These are phyloP conservation scores for Amaranthus tricolor DNA, from an alignment of 179 eudicot species.

Conservation along the genomic window DNA sequence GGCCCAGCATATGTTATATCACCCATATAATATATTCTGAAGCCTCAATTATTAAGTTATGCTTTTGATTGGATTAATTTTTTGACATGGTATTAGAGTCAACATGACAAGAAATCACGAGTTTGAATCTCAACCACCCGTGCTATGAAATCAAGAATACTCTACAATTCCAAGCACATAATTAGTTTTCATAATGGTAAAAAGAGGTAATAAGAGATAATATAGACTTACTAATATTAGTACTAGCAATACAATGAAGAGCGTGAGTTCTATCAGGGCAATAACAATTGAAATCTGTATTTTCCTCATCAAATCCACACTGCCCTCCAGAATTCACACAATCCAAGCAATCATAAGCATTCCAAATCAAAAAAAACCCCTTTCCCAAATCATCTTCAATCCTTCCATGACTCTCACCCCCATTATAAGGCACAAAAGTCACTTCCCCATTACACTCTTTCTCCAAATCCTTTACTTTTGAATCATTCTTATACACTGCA, in stretches of 20 bases:
- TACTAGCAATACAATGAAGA: constrained; percentile 13
- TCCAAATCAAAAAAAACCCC: constrained; percentile 26
- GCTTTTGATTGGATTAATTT: too few species aligned
- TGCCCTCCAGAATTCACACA: constrained; percentile 22
- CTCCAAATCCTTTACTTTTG: constrained; percentile 13
- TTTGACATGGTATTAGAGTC: too few species aligned
- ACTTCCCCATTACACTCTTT: constrained; percentile 15
- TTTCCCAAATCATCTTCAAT: constrained; percentile 7
- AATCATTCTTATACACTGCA: constrained; percentile 18
- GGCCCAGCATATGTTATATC: too few species aligned
- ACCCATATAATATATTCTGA: too few species aligned
- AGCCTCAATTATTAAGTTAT: too few species aligned
- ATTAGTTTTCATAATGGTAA: too few species aligned
- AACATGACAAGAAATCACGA: too few species aligned
- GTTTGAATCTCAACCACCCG: too few species aligned
- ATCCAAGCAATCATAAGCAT: constrained; percentile 22
- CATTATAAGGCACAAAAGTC: constrained; percentile 18
- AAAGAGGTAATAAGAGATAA: too few species aligned
- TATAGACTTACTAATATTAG: constrained; percentile 12
- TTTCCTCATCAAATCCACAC: constrained; percentile 27
- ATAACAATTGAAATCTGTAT: constrained; percentile 21
- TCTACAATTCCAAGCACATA: not conserved
- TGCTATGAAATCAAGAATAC: not conserved
- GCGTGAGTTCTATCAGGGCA: constrained; percentile 35
- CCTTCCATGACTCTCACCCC: not conserved